A percentile compares a stretch with the other conserved stretches of the same genome.
Evolutionary conservation across 2,329 filamentous ascomycete species (phyloP).

Genomic region (Colletotrichum tamarilloi): DNA sequence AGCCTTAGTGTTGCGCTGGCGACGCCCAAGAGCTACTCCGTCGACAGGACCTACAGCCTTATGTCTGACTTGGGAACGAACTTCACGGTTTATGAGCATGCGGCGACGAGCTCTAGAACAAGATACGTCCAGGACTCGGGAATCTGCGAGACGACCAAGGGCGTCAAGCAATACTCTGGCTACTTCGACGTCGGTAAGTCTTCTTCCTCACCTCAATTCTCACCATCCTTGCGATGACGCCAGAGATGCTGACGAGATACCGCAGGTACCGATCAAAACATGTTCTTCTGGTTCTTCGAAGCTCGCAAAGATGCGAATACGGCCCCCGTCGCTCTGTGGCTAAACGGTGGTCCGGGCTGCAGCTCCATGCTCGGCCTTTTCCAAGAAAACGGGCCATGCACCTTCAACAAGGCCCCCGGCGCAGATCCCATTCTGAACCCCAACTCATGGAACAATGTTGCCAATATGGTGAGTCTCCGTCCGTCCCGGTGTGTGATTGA

Average conservation of each 20-base stretch:
- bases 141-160: conserved; percentile 61
- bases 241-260: conserved; percentile 34
- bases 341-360: conserved; percentile 54
- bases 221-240: neutral
- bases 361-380: conserved; percentile 54
- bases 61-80: conserved; percentile 39
- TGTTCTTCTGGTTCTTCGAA: conserved; percentile 57
- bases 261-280: conserved; percentile 48
- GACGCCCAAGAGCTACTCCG: conserved; percentile 17
- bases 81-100: conserved; percentile 60
- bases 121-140: conserved; percentile 62
- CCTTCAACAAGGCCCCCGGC: conserved; percentile 49
- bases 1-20: neutral
- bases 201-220: neutral
- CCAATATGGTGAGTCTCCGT: conserved; percentile 48
- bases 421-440: conserved; percentile 54
- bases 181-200: conserved; percentile 57
- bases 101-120: conserved; percentile 55
- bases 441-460: conserved; percentile 54
- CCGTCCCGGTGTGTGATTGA: neutral
- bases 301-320: conserved; percentile 44
- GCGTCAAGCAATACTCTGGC: conserved; percentile 62
- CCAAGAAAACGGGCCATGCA: conserved; percentile 57
- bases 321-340: conserved; percentile 49
- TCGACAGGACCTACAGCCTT: conserved; percentile 33